These are phyloP conservation scores for Blastobotrys parvus DNA, from an alignment of 805 yeast species.

Conservation along the genomic window DNA sequence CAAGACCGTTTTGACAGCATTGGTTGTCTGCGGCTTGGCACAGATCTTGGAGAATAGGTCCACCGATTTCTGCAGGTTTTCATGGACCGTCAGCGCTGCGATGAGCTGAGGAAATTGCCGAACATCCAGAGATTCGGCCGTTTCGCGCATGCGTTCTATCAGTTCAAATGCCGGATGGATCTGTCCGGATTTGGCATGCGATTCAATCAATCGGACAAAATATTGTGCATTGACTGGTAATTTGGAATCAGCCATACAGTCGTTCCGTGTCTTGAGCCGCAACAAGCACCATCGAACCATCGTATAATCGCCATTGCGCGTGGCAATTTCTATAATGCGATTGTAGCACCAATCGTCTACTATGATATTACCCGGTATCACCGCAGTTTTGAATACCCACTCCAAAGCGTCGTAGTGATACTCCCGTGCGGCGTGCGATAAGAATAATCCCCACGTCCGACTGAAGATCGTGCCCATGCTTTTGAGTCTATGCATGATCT, in stretches of 20 bases:
- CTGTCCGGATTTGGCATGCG: constrained; percentile 11
- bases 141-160: constrained; percentile 17
- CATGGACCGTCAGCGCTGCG: constrained; percentile 8
- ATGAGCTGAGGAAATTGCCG: constrained; percentile 19
- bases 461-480: constrained; percentile 17
- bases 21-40: constrained; percentile 8
- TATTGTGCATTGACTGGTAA: not conserved
- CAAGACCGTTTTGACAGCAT: constrained; percentile 17
- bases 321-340: constrained; percentile 21
- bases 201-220: constrained; percentile 10
- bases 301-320: constrained; percentile 20
- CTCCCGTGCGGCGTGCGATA: constrained; percentile 17
- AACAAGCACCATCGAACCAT: constrained; percentile 26
- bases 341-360: constrained; percentile 24
- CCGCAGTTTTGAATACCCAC: constrained; percentile 22
- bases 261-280: constrained; percentile 17
- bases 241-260: constrained; percentile 1
- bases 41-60: constrained; percentile 12
- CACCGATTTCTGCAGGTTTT: constrained; percentile 3
- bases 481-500: constrained; percentile 18
- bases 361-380: constrained; percentile 24
- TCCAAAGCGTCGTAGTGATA: constrained; percentile 19
- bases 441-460: constrained; percentile 27
- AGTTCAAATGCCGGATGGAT: constrained; percentile 18
- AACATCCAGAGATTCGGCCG: constrained; percentile 13